Base-by-base conservation (phyloP, 805 yeast species). In the Debaryomyces tyrocola region DNA sequence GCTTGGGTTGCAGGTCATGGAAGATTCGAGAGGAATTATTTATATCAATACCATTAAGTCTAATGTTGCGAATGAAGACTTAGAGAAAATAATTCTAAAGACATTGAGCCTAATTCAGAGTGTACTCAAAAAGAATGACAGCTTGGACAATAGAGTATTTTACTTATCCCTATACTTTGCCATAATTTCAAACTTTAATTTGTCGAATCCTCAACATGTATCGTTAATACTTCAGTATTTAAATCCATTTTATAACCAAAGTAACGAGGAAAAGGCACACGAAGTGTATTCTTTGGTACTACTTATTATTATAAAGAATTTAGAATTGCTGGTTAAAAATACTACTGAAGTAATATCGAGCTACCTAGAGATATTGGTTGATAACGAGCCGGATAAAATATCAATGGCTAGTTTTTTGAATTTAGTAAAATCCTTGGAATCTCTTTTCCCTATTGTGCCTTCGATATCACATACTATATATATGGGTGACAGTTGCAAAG, bases 371-470 rank as follows among this genome's bases (percentile, higher is more conserved):
- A 39, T 56, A 5, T 33, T 54, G 5, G 35, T 33, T 14, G 40
- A 43, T 5, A 52, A 51, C 4, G 61, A 57, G 14, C 45, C 48
- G 17, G 54, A 27, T 18, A 20, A 38, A 1, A 37, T 47, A 28
- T 43, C 46, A 15, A 33, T n/a, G 1, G 14, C 31, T 6, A 46
- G 53, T 31, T 64, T 63, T 40, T 41, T 59, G 20, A 60, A 59
- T 40, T 56, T 59, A 14, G 48, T 58, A 10, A 57, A 49, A 31
- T 35, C 56, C 6, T 44, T 67, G 17, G 64, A 60, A 15, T 8
- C 44, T 8, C 49, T 67, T 8, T 67, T 64, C 44, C 69, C 74
- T 1, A 33, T 67, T 2, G 43, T 59, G 1, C 70, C 74, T 0
- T 54, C 53, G 9, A 34, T 59, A 0, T 47, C 60, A 14, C 45